Evolutionary conservation across 345 rosid species (phyloP).

Genomic region (Arabis hirsuta): DNA sequence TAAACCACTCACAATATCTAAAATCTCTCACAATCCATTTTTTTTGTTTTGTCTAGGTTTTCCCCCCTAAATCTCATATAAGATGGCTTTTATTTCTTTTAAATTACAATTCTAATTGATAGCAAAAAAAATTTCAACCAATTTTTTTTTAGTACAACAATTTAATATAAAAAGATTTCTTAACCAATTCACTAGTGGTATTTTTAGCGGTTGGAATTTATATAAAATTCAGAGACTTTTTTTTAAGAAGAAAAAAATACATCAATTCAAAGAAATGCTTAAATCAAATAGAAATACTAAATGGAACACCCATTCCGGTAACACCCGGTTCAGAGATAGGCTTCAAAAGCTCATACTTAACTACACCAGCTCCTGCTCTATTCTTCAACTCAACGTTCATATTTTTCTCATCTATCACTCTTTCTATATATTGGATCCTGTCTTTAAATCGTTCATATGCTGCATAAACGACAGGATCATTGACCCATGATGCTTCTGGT

Average conservation of each 20-base stretch:
- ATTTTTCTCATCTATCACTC: conserved; percentile 44
- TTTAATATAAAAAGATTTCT: too few species aligned
- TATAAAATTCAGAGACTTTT: too few species aligned
- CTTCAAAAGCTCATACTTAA: conserved; percentile 46
- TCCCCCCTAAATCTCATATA: too few species aligned
- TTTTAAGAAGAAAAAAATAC: neutral
- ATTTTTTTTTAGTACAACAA: too few species aligned
- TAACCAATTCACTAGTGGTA: too few species aligned
- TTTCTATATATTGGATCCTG: conserved; percentile 39
- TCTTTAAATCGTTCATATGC: conserved; percentile 40
- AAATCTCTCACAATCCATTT: too few species aligned
- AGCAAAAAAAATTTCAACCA: too few species aligned
- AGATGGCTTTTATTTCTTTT: too few species aligned
- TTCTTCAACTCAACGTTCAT: conserved; percentile 37
- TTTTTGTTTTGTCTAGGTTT: too few species aligned
- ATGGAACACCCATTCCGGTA: conserved; percentile 45
- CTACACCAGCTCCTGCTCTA: conserved; percentile 46
- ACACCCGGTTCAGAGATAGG: conserved; percentile 36
- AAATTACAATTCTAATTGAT: too few species aligned
- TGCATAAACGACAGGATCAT: conserved; percentile 32
- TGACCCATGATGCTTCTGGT: conserved; percentile 34
- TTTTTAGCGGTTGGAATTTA: too few species aligned
- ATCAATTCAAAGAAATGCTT: neutral
- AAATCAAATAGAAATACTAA: conserved; percentile 39
- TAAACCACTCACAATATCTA: too few species aligned